These are phyloP conservation scores for Leptoxyphium fumago DNA, from an alignment of 2,329 filamentous ascomycete species.

Conservation along the genomic window DNA sequence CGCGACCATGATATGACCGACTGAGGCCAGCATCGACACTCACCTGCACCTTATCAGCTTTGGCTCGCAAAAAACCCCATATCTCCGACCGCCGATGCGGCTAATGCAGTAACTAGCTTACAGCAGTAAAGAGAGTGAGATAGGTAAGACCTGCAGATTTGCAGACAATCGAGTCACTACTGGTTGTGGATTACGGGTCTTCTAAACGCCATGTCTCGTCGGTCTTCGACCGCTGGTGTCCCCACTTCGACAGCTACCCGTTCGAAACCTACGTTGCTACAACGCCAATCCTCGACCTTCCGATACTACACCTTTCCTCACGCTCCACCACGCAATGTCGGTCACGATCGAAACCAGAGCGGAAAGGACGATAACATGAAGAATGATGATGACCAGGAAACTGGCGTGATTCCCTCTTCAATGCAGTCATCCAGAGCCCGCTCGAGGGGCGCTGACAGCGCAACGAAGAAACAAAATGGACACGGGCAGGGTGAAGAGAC, in stretches of 20 bases:
- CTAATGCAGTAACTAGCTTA: too few species aligned
- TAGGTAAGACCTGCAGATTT: too few species aligned
- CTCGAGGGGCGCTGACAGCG: slow-evolving; percentile 2
- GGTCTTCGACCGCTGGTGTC: not conserved
- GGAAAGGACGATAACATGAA: slow-evolving; percentile 3
- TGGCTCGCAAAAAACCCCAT: too few species aligned
- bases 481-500: slow-evolving; percentile 35
- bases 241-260: not conserved
- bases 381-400: slow-evolving; percentile 1
- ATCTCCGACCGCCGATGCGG: too few species aligned
- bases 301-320: slow-evolving; percentile 76
- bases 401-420: slow-evolving; percentile 5
- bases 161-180: too few species aligned
- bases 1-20: too few species aligned
- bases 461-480: slow-evolving; percentile 5
- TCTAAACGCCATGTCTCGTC: not conserved
- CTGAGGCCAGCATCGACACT: too few species aligned
- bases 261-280: slow-evolving; percentile 12
- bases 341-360: slow-evolving; percentile 30
- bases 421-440: slow-evolving; percentile 3
- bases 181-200: too few species aligned
- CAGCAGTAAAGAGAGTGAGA: too few species aligned
- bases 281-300: slow-evolving; percentile 39
- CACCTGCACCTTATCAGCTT: too few species aligned
- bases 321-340: slow-evolving; percentile 52